Evolutionary conservation across 1,284 basidiomycete genomes (phyloP).

Genomic region (Cryptococcus neoformans): DNA sequence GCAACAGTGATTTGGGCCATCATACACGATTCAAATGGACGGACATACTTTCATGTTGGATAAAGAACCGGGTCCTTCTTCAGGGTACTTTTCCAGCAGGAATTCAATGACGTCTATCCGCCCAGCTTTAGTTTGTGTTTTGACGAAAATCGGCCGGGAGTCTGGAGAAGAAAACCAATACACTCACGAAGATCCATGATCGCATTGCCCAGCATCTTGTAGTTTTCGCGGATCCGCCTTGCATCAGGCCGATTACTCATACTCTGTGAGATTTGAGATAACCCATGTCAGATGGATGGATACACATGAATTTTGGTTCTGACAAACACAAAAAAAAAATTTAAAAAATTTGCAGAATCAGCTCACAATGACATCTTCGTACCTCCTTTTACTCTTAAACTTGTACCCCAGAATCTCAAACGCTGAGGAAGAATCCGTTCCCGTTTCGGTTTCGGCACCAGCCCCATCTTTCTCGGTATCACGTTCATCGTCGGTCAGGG

Average conservation of each 20-base stretch:
- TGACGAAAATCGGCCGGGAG: too few relatives aligned
- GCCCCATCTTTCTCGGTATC: background rate
- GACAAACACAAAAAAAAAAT: constrained; percentile 5
- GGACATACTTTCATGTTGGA: constrained; percentile 25
- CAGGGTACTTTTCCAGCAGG: constrained; percentile 10
- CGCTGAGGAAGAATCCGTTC: background rate
- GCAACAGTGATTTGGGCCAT: background rate
- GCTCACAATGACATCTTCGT: constrained; percentile 19
- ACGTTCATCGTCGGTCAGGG: background rate
- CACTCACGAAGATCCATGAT: constrained; percentile 27
- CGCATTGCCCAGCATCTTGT: constrained; percentile 30
- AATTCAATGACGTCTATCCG: constrained; percentile 27
- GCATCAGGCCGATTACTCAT: background rate
- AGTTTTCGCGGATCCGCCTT: constrained; percentile 15
- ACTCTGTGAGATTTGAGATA: too few relatives aligned
- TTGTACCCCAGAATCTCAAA: constrained; percentile 24
- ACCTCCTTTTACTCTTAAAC: constrained; percentile 20
- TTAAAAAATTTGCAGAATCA: constrained; percentile 7
- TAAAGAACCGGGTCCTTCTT: constrained; percentile 18
- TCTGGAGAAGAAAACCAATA: constrained; percentile 25
- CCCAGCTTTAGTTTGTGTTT: background rate
- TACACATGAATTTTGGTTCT: background rate
- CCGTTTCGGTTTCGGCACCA: constrained; percentile 9
- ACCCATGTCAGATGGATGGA: background rate
- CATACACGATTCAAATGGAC: background rate